A percentile compares a stretch with the other conserved stretches of the same genome.
Evolutionary conservation across 2,329 filamentous ascomycete genomes (phyloP).

Genomic region (Ascochyta clinopodiicola): DNA sequence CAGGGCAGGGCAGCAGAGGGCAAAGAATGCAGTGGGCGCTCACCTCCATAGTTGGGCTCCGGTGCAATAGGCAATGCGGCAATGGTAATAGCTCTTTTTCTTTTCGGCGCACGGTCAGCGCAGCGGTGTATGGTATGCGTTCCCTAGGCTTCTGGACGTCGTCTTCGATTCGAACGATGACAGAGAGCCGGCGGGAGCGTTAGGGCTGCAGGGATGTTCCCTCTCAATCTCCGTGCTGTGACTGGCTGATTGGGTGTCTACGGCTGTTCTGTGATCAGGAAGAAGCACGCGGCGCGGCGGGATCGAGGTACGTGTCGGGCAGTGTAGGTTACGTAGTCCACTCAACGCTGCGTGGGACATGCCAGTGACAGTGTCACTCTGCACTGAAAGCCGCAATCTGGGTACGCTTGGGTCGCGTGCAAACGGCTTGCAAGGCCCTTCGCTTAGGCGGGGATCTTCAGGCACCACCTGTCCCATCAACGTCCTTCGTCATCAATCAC

Average conservation of each 20-base stretch:
- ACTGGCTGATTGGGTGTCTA: conserved; percentile 13
- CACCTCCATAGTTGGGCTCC: conserved; percentile 20
- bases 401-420: conserved; percentile 15
- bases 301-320: conserved; percentile 6
- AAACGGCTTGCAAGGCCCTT: conserved; percentile 13
- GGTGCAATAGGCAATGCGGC: conserved; percentile 17
- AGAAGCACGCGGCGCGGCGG: conserved; percentile 13
- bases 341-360: conserved; percentile 1
- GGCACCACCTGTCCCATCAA: conserved; percentile 11
- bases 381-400: conserved; percentile 11
- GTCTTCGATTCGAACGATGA: conserved; percentile 15
- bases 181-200: conserved; percentile 16
- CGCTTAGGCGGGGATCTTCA: conserved; percentile 20
- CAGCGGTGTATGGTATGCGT: conserved; percentile 20
- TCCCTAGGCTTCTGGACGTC: conserved; percentile 20
- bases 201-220: conserved; percentile 19
- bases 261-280: conserved; percentile 12
- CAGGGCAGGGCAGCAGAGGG: conserved; percentile 12
- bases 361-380: conserved; percentile 5
- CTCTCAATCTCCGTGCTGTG: conserved; percentile 13
- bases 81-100: conserved; percentile 19
- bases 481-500: conserved; percentile 2
- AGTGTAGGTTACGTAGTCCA: conserved; percentile 10
- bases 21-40: conserved; percentile 18
- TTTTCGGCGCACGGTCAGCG: conserved; percentile 19